Conservation (phyloP, 352 stramenopile species). For the Thalassiosira livingstoniorum region DNA sequence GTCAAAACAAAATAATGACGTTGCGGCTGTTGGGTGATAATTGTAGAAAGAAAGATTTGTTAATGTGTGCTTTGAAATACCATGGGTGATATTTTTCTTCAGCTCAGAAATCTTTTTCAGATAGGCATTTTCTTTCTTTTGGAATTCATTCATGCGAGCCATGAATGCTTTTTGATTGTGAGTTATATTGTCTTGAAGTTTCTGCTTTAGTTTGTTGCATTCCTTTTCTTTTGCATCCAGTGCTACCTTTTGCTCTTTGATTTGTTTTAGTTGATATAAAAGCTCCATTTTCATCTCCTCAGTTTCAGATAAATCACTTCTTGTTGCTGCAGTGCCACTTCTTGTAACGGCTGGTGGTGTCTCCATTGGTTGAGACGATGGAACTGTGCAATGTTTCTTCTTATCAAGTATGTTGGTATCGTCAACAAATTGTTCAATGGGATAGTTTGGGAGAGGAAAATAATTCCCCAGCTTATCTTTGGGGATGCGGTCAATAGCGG, state of each 20-base stretch:
- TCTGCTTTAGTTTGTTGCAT: neutral
- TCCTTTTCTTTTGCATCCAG: neutral
- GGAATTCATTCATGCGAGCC: neutral
- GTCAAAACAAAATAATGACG: conserved; percentile 1
- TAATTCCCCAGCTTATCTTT: neutral
- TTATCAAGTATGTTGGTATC: neutral
- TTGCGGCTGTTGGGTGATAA: conserved; percentile 4
- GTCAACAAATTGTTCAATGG: neutral
- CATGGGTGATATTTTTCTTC: neutral
- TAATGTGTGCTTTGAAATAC: neutral
- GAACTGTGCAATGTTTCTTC: neutral
- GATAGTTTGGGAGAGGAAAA: neutral
- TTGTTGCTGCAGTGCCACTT: neutral
- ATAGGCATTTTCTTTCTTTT: neutral
- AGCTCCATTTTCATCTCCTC: neutral
- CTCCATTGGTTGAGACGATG: neutral
- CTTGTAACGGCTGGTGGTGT: neutral
- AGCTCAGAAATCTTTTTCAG: neutral
- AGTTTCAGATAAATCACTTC: neutral
- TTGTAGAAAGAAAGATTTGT: conserved; percentile 1
- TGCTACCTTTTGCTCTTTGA: neutral
- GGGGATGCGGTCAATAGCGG: neutral
- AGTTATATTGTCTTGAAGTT: neutral
- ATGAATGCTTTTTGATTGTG: neutral
- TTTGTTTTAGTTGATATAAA: neutral